Conservation (phyloP, 768 basidiomycete genomes). For the Erythrobasidium yunnanense region DNA sequence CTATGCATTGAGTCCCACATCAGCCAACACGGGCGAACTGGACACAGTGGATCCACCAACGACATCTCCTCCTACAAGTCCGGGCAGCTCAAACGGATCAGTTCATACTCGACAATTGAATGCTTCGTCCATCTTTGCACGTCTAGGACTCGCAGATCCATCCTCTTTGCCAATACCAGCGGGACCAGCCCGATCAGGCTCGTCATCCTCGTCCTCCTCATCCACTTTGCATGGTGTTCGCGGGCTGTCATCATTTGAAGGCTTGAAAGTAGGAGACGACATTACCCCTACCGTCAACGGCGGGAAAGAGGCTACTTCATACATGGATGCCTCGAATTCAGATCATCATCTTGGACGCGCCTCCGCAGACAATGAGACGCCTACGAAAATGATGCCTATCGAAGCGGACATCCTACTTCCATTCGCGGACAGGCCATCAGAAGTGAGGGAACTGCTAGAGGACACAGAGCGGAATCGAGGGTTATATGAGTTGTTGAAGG, state of each 20-base stretch:
- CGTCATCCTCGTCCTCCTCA: neutral
- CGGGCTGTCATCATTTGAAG: neutral
- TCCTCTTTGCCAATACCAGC: too few species aligned
- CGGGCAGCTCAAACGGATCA: too few species aligned
- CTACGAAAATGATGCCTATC: slow-evolving; percentile 5
- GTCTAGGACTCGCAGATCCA: neutral
- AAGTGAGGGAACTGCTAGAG: slow-evolving; percentile 17
- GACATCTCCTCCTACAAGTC: neutral
- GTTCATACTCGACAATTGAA: neutral
- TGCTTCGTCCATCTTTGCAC: neutral
- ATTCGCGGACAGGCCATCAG: slow-evolving; percentile 8
- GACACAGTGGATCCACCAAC: too few species aligned
- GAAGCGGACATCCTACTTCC: slow-evolving; percentile 20
- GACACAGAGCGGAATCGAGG: neutral
- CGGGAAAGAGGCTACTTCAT: too few species aligned
- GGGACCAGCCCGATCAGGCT: too few species aligned
- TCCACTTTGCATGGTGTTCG: too few species aligned
- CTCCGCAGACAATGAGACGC: neutral
- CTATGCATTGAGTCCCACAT: neutral
- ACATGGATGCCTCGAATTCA: too few species aligned
- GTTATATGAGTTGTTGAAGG: neutral
- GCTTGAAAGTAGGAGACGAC: neutral
- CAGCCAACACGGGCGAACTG: neutral
- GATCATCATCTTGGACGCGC: neutral
- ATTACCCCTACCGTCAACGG: too few species aligned